Conservation (phyloP, 2,329 filamentous ascomycete genomes). For the Cladosporium sp. region DNA sequence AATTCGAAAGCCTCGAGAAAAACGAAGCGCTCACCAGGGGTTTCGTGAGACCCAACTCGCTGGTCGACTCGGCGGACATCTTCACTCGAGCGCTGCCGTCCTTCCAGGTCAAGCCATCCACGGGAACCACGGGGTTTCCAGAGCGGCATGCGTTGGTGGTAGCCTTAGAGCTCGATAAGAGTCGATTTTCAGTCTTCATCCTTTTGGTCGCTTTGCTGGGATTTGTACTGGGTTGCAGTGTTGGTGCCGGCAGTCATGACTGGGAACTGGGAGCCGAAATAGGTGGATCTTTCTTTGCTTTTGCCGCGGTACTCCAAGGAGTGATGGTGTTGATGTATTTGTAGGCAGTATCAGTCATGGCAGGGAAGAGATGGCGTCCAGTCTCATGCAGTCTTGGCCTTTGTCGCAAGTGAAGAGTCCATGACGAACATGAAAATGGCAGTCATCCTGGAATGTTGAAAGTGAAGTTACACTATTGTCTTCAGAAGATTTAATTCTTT, state of each 20-base stretch:
- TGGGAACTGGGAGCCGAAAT: not conserved
- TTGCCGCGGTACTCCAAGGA: not conserved
- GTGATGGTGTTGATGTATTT: not conserved
- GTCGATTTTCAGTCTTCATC: not conserved
- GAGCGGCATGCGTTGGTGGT: slow-evolving; percentile 1
- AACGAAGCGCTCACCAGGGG: not conserved
- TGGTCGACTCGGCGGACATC: not conserved
- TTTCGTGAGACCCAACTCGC: not conserved
- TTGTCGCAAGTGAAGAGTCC: too few relatives aligned
- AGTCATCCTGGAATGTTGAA: too few relatives aligned
- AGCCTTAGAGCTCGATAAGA: not conserved
- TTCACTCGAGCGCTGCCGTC: not conserved
- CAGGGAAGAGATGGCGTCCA: too few relatives aligned
- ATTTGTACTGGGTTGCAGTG: not conserved
- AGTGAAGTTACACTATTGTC: too few relatives aligned
- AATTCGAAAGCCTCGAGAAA: not conserved
- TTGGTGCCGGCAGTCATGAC: not conserved
- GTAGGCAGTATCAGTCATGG: too few relatives aligned
- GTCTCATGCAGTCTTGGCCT: too few relatives aligned
- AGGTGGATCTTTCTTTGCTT: not conserved
- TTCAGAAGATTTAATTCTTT: too few relatives aligned
- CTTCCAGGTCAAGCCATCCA: not conserved
- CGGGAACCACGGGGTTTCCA: not conserved
- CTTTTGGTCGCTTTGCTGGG: not conserved
- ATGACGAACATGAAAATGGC: too few relatives aligned